phyloP scores from a whole-genome alignment of 2,329 filamentous ascomycete species.

The Diplodia mutila region DNA sequence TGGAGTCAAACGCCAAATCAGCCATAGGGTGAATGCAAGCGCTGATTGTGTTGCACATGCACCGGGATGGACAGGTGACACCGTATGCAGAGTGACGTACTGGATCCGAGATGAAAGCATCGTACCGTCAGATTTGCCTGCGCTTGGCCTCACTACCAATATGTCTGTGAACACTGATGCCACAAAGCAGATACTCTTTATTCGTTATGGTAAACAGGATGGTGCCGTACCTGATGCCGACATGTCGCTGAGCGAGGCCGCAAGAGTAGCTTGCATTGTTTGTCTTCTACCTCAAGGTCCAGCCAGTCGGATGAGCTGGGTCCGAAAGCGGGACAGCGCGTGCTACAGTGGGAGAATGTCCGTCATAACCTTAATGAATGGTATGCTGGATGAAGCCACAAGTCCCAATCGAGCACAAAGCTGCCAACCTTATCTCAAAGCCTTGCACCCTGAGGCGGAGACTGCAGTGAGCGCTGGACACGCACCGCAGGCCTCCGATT shows the following conservation, averaged over 20 bases:
- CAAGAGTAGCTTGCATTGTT: background rate
- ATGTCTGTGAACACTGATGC: background rate
- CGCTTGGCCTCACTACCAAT: background rate
- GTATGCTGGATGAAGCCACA: background rate
- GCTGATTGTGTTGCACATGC: background rate
- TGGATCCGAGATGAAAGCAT: background rate
- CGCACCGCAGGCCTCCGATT: slow-evolving; percentile 5
- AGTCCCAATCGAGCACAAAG: slow-evolving; percentile 3
- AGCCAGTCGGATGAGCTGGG: slow-evolving; percentile 10
- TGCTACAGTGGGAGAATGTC: background rate
- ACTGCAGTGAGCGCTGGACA: background rate
- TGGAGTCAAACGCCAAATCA: background rate
- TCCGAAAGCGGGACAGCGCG: slow-evolving; percentile 1
- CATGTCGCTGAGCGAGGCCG: background rate
- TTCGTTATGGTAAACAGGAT: background rate
- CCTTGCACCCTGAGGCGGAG: background rate
- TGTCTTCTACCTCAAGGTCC: background rate
- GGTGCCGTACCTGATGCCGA: background rate
- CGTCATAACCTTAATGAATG: slow-evolving; percentile 5
- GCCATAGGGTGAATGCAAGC: background rate
- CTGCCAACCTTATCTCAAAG: slow-evolving; percentile 1
- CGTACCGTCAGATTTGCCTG: background rate
- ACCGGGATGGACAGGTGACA: slow-evolving; percentile 3
- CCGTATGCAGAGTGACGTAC: background rate
- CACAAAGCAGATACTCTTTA: background rate